Base-by-base conservation (phyloP, 75 land plant genomes). In the Larix kaempferi region DNA sequence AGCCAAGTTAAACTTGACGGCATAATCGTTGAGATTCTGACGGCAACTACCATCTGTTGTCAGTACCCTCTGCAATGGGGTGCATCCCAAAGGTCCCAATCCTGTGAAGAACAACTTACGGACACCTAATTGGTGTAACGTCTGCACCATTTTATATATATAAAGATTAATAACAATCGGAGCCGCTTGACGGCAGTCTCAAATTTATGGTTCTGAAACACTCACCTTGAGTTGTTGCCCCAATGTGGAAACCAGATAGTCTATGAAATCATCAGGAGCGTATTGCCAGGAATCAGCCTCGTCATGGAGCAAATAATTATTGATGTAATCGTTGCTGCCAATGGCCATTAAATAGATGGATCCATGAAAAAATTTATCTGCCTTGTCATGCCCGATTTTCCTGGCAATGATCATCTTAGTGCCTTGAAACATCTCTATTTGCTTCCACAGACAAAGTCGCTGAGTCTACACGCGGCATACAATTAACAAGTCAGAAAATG, bases 301-400 rank as follows among this genome's bases (percentile, higher is more conserved):
- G 33, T 0, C 33, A 1, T 0, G 33, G 1, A 29, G 33, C 33
- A 29, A 29, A 29, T 29, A 29, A 29, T 29, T 29, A 11, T 66
- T 94, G 75, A 96, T 89, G 86, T 87, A 96, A 81, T 96, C 99
- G 66, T 96, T 96, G 89, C 94, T 96, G 3, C 99, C 99, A 21
- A 94, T 56, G 7, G 91, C 91, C 0, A 89, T 85, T 2, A 91
- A 86, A 76, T 90, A 91, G 8, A 78, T 57, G 0, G 97, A 81
- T 29, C 79, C 83, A 21, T 77, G 55, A 29, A 29, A 29, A 0
- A 29, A 29, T 1, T 29, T 29, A 1, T 29, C 33, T 29, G 33
- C 33, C 33, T 29, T 29, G 1, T 29, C 33, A 29, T 29, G 33
- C 33, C 33, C 33, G 1, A 29, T 29, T 29, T 29, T 29, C 33